Conservation (phyloP, 2,329 filamentous ascomycete species). For the Fusarium xyrophilum region DNA sequence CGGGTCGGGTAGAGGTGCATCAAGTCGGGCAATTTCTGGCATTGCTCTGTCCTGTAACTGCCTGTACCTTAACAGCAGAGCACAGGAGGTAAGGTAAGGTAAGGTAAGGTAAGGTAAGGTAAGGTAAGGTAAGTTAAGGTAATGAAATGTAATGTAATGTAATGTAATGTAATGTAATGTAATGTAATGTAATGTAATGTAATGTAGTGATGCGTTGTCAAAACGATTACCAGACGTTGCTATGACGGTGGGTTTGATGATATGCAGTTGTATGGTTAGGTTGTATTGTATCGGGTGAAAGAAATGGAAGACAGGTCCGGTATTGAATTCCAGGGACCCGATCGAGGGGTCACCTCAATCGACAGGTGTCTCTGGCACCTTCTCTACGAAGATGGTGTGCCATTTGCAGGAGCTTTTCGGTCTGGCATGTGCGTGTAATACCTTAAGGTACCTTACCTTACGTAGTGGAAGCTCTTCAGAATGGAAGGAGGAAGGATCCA, state of each 20-base stretch:
- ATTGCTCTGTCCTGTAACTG: conserved; percentile 16
- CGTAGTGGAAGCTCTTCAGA: conserved; percentile 19
- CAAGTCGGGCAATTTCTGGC: conserved; percentile 40
- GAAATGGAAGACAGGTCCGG: conserved; percentile 7
- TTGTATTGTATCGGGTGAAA: conserved; percentile 15
- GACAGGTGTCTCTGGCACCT: conserved; percentile 23
- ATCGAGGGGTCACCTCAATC: conserved; percentile 23
- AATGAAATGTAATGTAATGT: too few species aligned
- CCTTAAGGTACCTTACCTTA: background rate
- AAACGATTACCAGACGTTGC: conserved; percentile 46
- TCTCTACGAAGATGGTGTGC: conserved; percentile 20
- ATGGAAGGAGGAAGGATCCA: conserved; percentile 3
- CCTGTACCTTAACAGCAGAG: conserved; percentile 23
- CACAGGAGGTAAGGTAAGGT: conserved; percentile 35
- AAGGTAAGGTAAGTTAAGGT: too few species aligned
- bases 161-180: too few species aligned
- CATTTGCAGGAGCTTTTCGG: conserved; percentile 6
- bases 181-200: too few species aligned
- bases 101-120: too few species aligned
- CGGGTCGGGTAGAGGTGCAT: conserved; percentile 45
- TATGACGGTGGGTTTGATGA: conserved; percentile 40
- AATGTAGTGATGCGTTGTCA: conserved; percentile 61
- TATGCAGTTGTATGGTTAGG: conserved; percentile 16
- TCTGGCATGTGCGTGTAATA: conserved; percentile 14
- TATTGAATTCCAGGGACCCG: conserved; percentile 27